Base-by-base conservation (phyloP, 495 filamentous ascomycete species). In the Terfezia claveryi region DNA sequence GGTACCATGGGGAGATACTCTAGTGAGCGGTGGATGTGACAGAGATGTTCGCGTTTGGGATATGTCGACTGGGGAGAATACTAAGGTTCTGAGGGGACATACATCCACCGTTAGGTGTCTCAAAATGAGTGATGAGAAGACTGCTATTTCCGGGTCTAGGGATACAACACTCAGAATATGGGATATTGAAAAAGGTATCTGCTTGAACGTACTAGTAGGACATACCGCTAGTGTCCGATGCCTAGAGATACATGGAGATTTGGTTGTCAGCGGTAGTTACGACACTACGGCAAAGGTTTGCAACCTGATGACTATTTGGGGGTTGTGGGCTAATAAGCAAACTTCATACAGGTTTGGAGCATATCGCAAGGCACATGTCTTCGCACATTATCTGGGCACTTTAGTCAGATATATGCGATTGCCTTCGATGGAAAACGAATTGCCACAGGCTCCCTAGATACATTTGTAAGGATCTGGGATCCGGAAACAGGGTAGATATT, bases 391-490 rank as follows among this genome's bases (percentile, higher is more conserved):
- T 79, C 77, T n/a, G 91, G 91, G 0, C 91, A 98, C 70, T 96
- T 94, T 69, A 96, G 91, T 66, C 91, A 98, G 62, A 98, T 98
- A 54, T 98, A 98, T 63, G 92, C 91, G 10, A 93, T 98, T 63
- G 89, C 91, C 0, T 98, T 94, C 67, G 91, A 98, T 65, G 91
- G 91, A 17, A 75, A 76, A 51, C 76, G 87, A 53, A 89, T 98
- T 51, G 89, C 89, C n/a, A 98, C 91, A 1, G 91, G 91, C 27
- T 95, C 88, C 66, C 72, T 98, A 57, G 91, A 98, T 67, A 98
- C 91, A 1, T 94, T 86, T 64, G 92, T 98, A 32, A 74, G 91
- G 59, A 88, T 98, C 59, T 98, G 91, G 91, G 87, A 96, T 71
- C 87, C 89, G 27, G 74, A 76, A 23, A 85, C 85, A 62, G 92